These are phyloP conservation scores for Xerophyta viscosa DNA, from an alignment of 106 monocot genomes.

Conservation along the genomic window DNA sequence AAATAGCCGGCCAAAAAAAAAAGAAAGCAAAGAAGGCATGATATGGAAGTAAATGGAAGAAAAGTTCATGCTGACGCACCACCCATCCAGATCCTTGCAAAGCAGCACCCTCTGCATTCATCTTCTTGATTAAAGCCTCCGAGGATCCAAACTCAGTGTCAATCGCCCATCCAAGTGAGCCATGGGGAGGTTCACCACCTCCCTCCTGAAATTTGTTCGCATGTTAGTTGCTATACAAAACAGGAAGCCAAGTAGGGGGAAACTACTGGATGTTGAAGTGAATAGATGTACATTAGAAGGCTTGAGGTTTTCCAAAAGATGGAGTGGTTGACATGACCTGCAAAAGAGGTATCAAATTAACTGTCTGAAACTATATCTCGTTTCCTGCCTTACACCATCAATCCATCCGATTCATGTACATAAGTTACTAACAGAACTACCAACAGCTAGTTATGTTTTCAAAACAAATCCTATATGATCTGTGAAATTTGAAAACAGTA, in stretches of 20 bases:
- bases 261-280: neutral
- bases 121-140: conserved; percentile 48
- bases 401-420: too few relatives aligned
- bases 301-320: conserved; percentile 98
- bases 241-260: neutral
- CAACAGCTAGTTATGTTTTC: too few relatives aligned
- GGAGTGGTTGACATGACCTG: conserved; percentile 97
- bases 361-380: too few relatives aligned
- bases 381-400: too few relatives aligned
- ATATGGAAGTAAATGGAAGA: neutral
- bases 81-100: conserved; percentile 99
- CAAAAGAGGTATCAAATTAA: conserved; percentile 5
- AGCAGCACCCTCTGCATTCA: conserved; percentile 90
- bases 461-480: too few relatives aligned
- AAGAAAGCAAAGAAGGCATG: too few relatives aligned
- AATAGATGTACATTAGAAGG: conserved; percentile 43
- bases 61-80: conserved; percentile 31
- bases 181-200: conserved; percentile 90
- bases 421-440: too few relatives aligned
- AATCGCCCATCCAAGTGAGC: conserved; percentile 85
- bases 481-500: too few relatives aligned
- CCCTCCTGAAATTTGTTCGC: conserved; percentile 50
- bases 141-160: conserved; percentile 77
- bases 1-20: neutral
- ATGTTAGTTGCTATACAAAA: neutral